Base-by-base conservation (phyloP, 2,329 filamentous ascomycete genomes). In the Aspergillus fructus region DNA sequence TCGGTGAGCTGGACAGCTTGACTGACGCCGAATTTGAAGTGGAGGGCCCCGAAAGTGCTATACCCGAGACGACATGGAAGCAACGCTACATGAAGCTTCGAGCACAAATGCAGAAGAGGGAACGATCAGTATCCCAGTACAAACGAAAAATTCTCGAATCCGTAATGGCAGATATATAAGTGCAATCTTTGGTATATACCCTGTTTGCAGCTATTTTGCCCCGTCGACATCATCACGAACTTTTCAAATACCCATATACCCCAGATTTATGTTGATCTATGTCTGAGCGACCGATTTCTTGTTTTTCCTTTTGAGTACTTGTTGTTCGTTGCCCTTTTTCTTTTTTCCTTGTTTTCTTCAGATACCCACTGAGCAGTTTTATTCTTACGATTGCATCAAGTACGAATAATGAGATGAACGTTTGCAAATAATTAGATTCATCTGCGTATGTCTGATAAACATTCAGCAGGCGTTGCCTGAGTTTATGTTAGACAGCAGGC, bases 101-200 rank as follows among this genome's bases (percentile, higher is more conserved):
- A 13, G 67, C 68, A 33, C 73, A 76, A 52, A 70, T 73, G 66
- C 70, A 72, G 53, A 76, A 71, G 56, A 73, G 71, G 43, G 75
- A 77, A 12, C 66, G 68, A 13, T 66, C 73, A 21, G 56, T 77
- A 27, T 68, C 70, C 1, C 66, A 75, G 42, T 77, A 77, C 53
- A 76, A 76, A 55, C 74, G 74, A 34, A 76, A 71, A 46, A 75
- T 77, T 30, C 65, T 77, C 15, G 73, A 77, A 60, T 75, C 72
- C 15, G 75, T 77, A n/a, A 77, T 77, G 74, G 70, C 71, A 40
- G 73, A 76, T 55, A 69, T 75, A 34, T 76, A 59, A 64, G 5
- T 40, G 49, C 49, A 13, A 12, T 49, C 4, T 40, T 23, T 24
- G 12, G 49, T 50, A 27, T 48, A 24, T 43, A 42, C n/a, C n/a